Base-by-base conservation (phyloP, 495 filamentous ascomycete genomes). In the Lepraria neglecta region DNA sequence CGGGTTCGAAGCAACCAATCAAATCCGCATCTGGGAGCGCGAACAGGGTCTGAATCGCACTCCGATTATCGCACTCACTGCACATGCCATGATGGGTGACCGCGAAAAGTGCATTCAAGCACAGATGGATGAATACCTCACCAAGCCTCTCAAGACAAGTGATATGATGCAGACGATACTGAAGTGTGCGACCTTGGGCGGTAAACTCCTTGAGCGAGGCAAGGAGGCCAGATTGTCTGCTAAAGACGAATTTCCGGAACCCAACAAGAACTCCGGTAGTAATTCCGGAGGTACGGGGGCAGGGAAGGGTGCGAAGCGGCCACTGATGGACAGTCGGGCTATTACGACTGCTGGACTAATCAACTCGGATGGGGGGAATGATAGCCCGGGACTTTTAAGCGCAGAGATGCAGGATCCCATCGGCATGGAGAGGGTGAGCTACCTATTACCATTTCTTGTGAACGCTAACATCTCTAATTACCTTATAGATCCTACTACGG, bases 71-170 rank as follows among this genome's bases (percentile, higher is more conserved):
- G 95, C 95, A 4, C 82, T 99, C 12, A 99, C 95, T 3, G 95
- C 95, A 4, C 95, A 97, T 76, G 95, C 95, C 65, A 99, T 99
- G 95, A 84, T 97, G 79, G 95, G 95, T 67, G 95, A 99, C 71
- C 84, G 95, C 35, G 95, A 99, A 75, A 96, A 95, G 78, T 99
- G 95, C 69, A 92, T 99, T 62, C 89, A 95, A 70, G 92, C 92
- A 15, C 90, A 97, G 76, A 97, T 97, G 95, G 95, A 97, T 66
- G 95, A 99, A 71, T 99, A 99, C 70, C 79, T 99, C 61, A 96
- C 92, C 45, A 99, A 99, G 73, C 95, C 95, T 43, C 80, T 99
- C 60, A 95, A 97, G 73, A 92, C 96, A 71, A 97, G 96, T 72
- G 90, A 95, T 70, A 86, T 99, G 75, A 97, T 97, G 73, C 95